A percentile compares a stretch with the other conserved stretches of the same genome.
Conservation (phyloP, 208 protist species). For the Angomonas ambiguus region DNA sequence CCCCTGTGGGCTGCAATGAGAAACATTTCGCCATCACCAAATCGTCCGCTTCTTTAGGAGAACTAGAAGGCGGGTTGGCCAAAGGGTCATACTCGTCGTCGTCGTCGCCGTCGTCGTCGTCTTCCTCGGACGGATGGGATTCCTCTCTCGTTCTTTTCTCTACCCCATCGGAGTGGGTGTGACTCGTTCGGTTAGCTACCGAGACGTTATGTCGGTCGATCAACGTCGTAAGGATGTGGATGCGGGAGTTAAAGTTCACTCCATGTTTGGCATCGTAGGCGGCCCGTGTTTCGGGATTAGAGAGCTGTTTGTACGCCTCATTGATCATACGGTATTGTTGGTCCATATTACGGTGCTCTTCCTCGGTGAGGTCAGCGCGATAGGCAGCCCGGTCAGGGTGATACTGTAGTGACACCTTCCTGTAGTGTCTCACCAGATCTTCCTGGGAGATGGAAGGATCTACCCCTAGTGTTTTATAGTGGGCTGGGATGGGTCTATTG, state of each 20-base stretch:
- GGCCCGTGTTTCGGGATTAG: conserved; percentile 46
- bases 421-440: conserved; percentile 61
- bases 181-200: not conserved
- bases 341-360: conserved; percentile 21
- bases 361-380: conserved; percentile 15
- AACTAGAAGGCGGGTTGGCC: not conserved
- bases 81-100: conserved; percentile 32
- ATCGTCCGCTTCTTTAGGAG: not conserved
- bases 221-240: conserved; percentile 23
- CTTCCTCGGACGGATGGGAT: not conserved
- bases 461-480: conserved; percentile 74
- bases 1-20: not conserved
- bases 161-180: not conserved
- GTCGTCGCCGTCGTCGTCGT: conserved; percentile 25
- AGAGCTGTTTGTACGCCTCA: conserved; percentile 68
- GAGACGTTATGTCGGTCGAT: conserved; percentile 36
- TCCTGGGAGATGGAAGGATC: conserved; percentile 31
- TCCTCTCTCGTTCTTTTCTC: not conserved
- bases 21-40: not conserved
- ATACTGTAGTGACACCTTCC: conserved; percentile 56
- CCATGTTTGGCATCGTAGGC: conserved; percentile 70
- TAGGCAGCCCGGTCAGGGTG: conserved; percentile 78
- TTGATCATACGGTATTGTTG: conserved; percentile 61
- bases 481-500: conserved; percentile 19
- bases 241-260: conserved; percentile 63